phyloP scores from a whole-genome alignment of 148 eudicot species.

The Salicornia ramosissima region DNA sequence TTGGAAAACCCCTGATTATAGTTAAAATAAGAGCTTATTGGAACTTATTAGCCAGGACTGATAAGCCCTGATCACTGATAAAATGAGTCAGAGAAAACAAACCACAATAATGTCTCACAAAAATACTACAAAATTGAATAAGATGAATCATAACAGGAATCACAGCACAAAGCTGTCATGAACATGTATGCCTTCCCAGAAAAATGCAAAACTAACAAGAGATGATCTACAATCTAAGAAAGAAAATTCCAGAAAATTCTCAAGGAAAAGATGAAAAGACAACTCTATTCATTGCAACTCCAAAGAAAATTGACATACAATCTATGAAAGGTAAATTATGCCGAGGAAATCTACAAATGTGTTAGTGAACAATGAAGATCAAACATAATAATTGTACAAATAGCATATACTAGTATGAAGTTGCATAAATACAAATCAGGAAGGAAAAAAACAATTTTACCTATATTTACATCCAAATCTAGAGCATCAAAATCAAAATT shows the following conservation, averaged over 20 bases:
- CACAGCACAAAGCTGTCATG: neutral
- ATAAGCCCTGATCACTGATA: too few relatives aligned
- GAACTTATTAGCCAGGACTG: too few relatives aligned
- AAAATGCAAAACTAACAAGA: too few relatives aligned
- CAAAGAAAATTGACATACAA: too few relatives aligned
- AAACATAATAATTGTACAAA: conserved; percentile 13
- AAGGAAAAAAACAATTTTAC: conserved; percentile 13
- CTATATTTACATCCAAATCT: conserved; percentile 32
- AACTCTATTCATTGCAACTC: too few relatives aligned
- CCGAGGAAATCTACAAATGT: conserved; percentile 3
- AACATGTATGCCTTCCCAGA: too few relatives aligned
- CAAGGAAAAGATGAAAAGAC: neutral
- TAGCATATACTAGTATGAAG: conserved; percentile 1
- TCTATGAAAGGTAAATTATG: neutral
- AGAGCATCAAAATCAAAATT: conserved; percentile 19
- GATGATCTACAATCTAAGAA: too few relatives aligned
- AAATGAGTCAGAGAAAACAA: too few relatives aligned
- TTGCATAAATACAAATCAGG: conserved; percentile 15
- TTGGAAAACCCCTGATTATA: too few relatives aligned
- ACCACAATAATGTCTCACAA: too few relatives aligned
- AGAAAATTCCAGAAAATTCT: too few relatives aligned
- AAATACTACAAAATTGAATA: neutral
- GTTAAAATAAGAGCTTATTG: too few relatives aligned
- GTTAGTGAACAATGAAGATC: conserved; percentile 17
- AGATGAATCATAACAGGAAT: neutral